Evolutionary conservation across 2,329 filamentous ascomycete genomes (phyloP).

Genomic region (Knoxdaviesia capensis): DNA sequence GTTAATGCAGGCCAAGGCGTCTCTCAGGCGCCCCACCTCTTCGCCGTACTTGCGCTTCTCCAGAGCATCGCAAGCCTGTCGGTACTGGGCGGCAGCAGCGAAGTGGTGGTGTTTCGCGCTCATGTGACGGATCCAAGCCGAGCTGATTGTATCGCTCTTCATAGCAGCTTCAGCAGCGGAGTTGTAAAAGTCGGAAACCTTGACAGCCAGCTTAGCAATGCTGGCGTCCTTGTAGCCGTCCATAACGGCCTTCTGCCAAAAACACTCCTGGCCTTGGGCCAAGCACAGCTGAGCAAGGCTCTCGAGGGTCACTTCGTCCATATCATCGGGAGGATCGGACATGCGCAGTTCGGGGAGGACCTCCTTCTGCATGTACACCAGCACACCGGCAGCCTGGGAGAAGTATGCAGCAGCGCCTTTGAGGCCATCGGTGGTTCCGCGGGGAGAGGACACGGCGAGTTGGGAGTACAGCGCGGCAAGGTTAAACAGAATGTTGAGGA

Average conservation of each 20-base stretch:
- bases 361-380: conserved; percentile 55
- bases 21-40: conserved; percentile 69
- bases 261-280: conserved; percentile 90
- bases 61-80: conserved; percentile 74
- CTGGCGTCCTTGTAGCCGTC: conserved; percentile 82
- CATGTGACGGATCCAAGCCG: conserved; percentile 95
- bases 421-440: conserved; percentile 60
- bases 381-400: conserved; percentile 66
- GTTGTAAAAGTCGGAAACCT: conserved; percentile 81
- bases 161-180: conserved; percentile 68
- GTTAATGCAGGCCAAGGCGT: conserved; percentile 64
- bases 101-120: conserved; percentile 96
- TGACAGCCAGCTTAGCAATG: conserved; percentile 74
- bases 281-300: conserved; percentile 68
- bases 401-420: conserved; percentile 83
- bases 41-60: conserved; percentile 93
- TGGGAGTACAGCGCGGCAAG: conserved; percentile 86
- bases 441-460: conserved; percentile 63
- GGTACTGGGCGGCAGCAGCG: conserved; percentile 82
- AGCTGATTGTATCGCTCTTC: conserved; percentile 75
- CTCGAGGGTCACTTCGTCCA: conserved; percentile 76
- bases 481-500: conserved; percentile 85
- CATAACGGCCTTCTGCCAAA: conserved; percentile 94
- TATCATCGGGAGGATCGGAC: conserved; percentile 75
- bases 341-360: conserved; percentile 67